Evolutionary conservation across 257 asterid species (phyloP).

Genomic region (Haberlea rhodopensis): DNA sequence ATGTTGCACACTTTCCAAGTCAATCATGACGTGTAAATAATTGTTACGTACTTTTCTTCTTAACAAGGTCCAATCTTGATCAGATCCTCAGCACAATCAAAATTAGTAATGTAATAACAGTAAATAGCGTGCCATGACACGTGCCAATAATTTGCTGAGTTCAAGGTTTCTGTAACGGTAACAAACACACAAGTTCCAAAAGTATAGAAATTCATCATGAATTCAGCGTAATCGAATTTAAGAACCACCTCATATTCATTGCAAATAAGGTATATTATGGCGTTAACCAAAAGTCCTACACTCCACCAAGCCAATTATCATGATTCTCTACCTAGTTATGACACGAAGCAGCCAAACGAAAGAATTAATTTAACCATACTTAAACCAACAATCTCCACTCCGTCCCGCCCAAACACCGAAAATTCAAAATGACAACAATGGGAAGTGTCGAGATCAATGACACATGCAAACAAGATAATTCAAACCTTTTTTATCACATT

Average conservation of each 20-base stretch:
- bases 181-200: background rate
- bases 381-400: background rate
- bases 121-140: conserved; percentile 13
- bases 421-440: background rate
- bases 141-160: background rate
- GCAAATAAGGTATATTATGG: background rate
- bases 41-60: conserved; percentile 8
- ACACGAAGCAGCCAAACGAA: background rate
- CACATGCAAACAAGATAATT: conserved; percentile 12
- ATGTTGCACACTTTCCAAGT: conserved; percentile 4
- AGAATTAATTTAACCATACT: conserved; percentile 1
- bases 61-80: background rate
- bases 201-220: background rate
- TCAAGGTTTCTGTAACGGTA: background rate
- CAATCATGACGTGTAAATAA: background rate
- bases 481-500: too few relatives aligned
- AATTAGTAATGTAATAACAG: background rate
- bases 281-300: conserved; percentile 3
- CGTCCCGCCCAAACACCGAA: background rate
- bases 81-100: conserved; percentile 12
- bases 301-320: background rate
- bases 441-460: background rate
- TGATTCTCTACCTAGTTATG: background rate
- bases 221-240: background rate
- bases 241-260: conserved; percentile 4